Base-by-base conservation (phyloP, 140 eudicot genomes). In the Bidens hawaiensis region DNA sequence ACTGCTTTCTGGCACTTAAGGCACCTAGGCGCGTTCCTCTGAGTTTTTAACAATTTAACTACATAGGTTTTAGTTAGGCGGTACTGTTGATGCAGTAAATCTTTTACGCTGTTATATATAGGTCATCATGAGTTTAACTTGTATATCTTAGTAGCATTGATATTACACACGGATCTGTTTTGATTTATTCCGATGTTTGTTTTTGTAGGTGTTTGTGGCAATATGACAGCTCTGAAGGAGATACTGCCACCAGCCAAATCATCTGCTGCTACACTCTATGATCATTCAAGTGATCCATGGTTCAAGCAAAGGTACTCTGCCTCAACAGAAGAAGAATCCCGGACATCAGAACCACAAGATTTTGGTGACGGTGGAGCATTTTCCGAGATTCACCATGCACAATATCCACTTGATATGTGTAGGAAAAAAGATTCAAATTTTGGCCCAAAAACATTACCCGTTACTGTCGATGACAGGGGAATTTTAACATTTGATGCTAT, bases 361-460 rank as follows among this genome's bases (percentile, higher is more conserved):
- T 90, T 77, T 71, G 97, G 97, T 19, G 95, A 86, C 74, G 97
- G 97, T 46, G 97, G 95, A 62, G 97, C 97, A 0, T 90, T 86
- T 41, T 94, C 97, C 0, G 97, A 90, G 49, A 83, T 90, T 15
- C 90, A 81, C 15, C 80, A 79, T 66, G 95, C 97, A 4, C 94
- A 90, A 68, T 90, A 75, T 64, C 97, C 97, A 11, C 88, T 89
- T 59, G 95, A 81, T 36, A 83, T 89, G 91, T 95, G 97, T 41
- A 79, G 91, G 34, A 85, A 78, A 41, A 85, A 75, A 25, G 83
- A 71, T 38, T 18, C 72, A 25, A 70, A 74, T 51, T n/a, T n/a
- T n/a, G n/a, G n/a, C n/a, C n/a, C n/a, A n/a, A n/a, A n/a, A n/a
- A 91, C 94, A n/a, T 58, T 91, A 54, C 96, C 98, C 5, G 88